Base-by-base conservation (phyloP, 352 stramenopile genomes). In the Pythium scleroteichum region DNA sequence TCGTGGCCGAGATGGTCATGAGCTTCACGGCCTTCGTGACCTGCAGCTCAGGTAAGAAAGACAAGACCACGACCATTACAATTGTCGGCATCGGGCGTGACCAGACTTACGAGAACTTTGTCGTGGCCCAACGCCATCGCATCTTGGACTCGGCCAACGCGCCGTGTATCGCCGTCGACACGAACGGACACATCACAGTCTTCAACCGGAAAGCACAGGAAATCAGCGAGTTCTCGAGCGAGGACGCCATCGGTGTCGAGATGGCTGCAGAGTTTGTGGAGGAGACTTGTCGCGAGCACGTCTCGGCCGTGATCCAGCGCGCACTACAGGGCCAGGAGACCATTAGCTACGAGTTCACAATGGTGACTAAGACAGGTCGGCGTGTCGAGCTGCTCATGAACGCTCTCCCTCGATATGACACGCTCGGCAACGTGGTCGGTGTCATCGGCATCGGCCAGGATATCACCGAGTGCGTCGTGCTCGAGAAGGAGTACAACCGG, bases 171-270 rank as follows among this genome's bases (percentile, higher is more conserved):
- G 82, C 78, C 4, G 79, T 92, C 16, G 78, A 91, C 40, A 76
- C 71, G 10, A 59, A 86, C 5, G 72, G 75, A 5, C 61, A 64
- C 16, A 73, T 93, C 17, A 82, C 87, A 13, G 83, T 93, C 14
- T 98, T 96, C 71, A 98, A 98, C 68, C 87, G 96, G 40, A 97
- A 96, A 68, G 91, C 87, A 0, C 75, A 80, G 23, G 85, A 90
- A 55, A 83, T 93, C 45, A 97, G 85, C 35, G 92, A 96, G 52
- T 98, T 94, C 62, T 75, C 70, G 39, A 85, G 87, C 10, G 74
- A 86, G 6, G 92, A 98, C 68, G 88, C 95, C 9, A 88, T 97
- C 71, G 92, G 86, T 22, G 68, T 77, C 19, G 69, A 90, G 10
- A 63, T 98, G 6, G 82, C 97, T 23, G 73, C 85, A 7, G 78